Conservation (phyloP, 768 basidiomycete species). For the Leccinum obscurum region DNA sequence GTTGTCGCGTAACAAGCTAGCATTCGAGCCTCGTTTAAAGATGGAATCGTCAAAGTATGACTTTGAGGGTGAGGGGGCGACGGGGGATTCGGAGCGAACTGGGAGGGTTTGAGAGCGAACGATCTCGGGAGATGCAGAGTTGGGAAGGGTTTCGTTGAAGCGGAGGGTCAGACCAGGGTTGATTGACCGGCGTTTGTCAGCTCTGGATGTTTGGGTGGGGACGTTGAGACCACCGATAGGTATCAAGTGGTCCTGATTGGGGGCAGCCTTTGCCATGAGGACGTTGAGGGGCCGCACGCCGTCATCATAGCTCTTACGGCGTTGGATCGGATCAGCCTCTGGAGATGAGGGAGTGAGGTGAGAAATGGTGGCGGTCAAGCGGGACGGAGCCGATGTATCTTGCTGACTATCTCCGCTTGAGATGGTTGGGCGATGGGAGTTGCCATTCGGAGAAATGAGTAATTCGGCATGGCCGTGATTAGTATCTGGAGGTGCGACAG, state of each 20-base stretch:
- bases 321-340: slow-evolving; percentile 18
- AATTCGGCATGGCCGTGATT: slow-evolving; percentile 4
- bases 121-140: slow-evolving; percentile 27
- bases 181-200: slow-evolving; percentile 53
- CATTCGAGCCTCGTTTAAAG: slow-evolving; percentile 24
- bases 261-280: slow-evolving; percentile 26
- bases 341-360: slow-evolving; percentile 26
- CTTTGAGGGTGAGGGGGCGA: slow-evolving; percentile 19
- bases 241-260: slow-evolving; percentile 12
- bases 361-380: slow-evolving; percentile 4
- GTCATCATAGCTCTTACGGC: slow-evolving; percentile 47
- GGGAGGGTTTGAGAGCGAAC: slow-evolving; percentile 32
- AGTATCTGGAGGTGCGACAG: slow-evolving; percentile 41
- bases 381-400: slow-evolving; percentile 22
- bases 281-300: slow-evolving; percentile 42
- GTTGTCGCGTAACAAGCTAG: slow-evolving; percentile 28
- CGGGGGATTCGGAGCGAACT: slow-evolving; percentile 27
- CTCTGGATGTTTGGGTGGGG: slow-evolving; percentile 35
- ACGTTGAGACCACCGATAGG: slow-evolving; percentile 24
- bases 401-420: slow-evolving; percentile 1
- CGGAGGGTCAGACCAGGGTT: slow-evolving; percentile 49
- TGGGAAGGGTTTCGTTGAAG: slow-evolving; percentile 10
- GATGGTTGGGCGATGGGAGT: slow-evolving; percentile 1
- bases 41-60: slow-evolving; percentile 15
- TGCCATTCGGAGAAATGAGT: slow-evolving; percentile 7